A percentile compares a stretch with the other conserved stretches of the same genome.
Conservation (phyloP, 2,329 filamentous ascomycete genomes). For the Metarhizium anisopliae region DNA sequence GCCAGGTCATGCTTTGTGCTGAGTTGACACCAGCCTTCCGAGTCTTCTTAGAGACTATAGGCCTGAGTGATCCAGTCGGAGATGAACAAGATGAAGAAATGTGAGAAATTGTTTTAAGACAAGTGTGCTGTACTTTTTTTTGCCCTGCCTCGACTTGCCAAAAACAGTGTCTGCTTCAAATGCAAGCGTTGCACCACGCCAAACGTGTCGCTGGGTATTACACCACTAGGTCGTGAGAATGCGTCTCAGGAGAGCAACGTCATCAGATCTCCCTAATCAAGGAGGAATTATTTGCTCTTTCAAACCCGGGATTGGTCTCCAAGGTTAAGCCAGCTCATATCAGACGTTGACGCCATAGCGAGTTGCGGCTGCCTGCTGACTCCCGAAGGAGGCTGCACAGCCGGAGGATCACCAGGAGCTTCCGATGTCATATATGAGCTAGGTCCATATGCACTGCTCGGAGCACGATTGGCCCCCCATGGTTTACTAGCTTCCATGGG, state of each 20-base stretch:
- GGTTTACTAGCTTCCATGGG: slow-evolving; percentile 33
- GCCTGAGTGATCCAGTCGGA: background rate
- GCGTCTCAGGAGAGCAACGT: background rate
- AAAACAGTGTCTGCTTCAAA: background rate
- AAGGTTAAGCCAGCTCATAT: slow-evolving; percentile 77
- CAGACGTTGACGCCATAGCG: slow-evolving; percentile 41
- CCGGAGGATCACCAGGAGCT: slow-evolving; percentile 23
- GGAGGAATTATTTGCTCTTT: background rate
- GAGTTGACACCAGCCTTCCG: background rate
- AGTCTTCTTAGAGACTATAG: background rate
- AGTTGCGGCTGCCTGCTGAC: slow-evolving; percentile 42
- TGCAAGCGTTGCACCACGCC: background rate
- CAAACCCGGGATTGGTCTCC: slow-evolving; percentile 33
- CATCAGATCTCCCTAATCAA: background rate
- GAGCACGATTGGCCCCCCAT: slow-evolving; percentile 41
- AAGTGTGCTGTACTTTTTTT: background rate
- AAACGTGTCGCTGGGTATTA: background rate
- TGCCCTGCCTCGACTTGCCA: background rate
- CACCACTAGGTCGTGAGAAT: background rate
- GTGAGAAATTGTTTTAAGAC: background rate
- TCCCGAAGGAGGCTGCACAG: slow-evolving; percentile 22
- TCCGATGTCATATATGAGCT: slow-evolving; percentile 32
- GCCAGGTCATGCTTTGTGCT: slow-evolving; percentile 17
- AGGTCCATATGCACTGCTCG: slow-evolving; percentile 42
- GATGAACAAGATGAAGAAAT: background rate